Evolutionary conservation across 805 yeast species (phyloP), one percentile per base, ranked within the genome.

Genomic region (Komagataella kurtzmanii): DNA sequence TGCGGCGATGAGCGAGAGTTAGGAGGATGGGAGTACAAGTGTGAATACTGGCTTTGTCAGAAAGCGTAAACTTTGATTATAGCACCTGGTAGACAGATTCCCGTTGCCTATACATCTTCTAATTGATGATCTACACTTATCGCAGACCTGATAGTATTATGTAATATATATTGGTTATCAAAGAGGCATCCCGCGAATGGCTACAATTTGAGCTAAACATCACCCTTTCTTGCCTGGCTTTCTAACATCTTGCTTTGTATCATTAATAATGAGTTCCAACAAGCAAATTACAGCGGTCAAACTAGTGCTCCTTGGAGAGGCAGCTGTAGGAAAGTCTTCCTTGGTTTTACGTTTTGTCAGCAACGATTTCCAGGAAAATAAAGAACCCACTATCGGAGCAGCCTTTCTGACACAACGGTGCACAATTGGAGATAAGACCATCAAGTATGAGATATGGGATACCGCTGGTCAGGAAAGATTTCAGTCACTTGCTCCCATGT

Each of bases 381-480:
- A 91, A 64, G 98, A 91, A 62, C 97, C 97, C 19, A 91, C 99
- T 2, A 91, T 91, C 59, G 99, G 99, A 14, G 99, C 99, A 4
- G 98, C 98, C 3, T 91, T 91, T 63, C 72, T 91, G 53, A 91
- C 99, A 44, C 98, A 91, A 65, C 81, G 95, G 62, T 90, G 96
- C 63, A 80, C 87, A 19, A 83, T 93, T 62, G 86, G 93, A 49
- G 85, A 83, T 54, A 78, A 84, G 61, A 86, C 93, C 7, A 87
- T 91, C 62, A 91, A 93, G 67, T 89, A 88, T 65, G 96, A 87
- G 64, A 88, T 87, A 54, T 87, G 96, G 95, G 98, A 90, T 65
- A 90, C 98, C 12, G 98, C 98, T 2, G 99, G 99, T 18, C 98
- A 91, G 72, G 99, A 91, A 66, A 72, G 99, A 56, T 91, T 91